Percentiles rank a stretch among this genome's conserved stretches.
These are phyloP conservation scores for Vitis hybrid DNA, from an alignment of 177 flowering plant species.

Conservation along the genomic window DNA sequence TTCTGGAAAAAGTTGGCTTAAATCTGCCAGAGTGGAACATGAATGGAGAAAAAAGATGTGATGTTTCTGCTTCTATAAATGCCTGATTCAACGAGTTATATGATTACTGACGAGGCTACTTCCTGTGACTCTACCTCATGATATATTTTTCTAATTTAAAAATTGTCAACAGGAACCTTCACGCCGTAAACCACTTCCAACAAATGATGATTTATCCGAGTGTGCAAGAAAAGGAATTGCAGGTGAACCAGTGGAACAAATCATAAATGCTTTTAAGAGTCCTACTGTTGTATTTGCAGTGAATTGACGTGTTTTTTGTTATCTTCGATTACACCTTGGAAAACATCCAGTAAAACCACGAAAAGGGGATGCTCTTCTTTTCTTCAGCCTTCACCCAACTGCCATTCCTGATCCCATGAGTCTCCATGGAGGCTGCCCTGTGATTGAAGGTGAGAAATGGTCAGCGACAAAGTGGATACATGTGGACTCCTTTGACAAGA, in stretches of 20 bases:
- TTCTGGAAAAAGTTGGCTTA: too few species aligned
- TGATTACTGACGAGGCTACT: not conserved
- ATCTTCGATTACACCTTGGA: not conserved
- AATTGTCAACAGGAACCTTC: slow-evolving; percentile 44
- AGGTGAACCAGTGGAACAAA: slow-evolving; percentile 36
- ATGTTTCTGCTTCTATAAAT: not conserved
- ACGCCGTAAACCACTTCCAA: slow-evolving; percentile 41
- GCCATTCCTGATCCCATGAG: slow-evolving; percentile 69
- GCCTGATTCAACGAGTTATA: not conserved
- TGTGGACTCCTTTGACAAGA: slow-evolving; percentile 81
- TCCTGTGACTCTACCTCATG: not conserved
- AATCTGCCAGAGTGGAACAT: not conserved
- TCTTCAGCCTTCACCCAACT: slow-evolving; percentile 74
- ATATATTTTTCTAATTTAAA: not conserved
- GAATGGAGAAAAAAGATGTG: not conserved
- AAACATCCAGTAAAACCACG: slow-evolving; percentile 62
- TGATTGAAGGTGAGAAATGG: slow-evolving; percentile 95
- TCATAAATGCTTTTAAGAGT: not conserved
- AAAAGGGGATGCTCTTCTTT: slow-evolving; percentile 89
- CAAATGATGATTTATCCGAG: slow-evolving; percentile 65
- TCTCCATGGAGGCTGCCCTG: slow-evolving; percentile 93
- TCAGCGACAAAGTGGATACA: slow-evolving; percentile 98
- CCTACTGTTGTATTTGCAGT: not conserved
- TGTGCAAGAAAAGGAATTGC: slow-evolving; percentile 90
- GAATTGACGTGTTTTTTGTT: slow-evolving; percentile 1